Base-by-base conservation (phyloP, 2,329 filamentous ascomycete species). In the Apiospora malaysiana region DNA sequence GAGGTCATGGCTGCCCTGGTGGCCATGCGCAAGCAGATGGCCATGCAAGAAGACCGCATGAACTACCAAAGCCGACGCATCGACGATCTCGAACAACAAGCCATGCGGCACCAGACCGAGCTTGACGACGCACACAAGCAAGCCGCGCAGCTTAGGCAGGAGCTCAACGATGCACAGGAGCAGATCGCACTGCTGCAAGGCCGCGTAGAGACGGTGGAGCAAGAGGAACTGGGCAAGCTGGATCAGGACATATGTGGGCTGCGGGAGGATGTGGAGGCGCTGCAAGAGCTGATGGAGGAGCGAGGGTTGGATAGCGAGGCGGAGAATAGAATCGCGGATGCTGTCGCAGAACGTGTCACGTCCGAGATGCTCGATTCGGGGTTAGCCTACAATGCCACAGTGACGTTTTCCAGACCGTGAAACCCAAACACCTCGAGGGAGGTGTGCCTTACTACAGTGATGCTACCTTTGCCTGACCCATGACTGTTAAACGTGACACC, bases 21-120 rank as follows among this genome's bases (percentile, higher is more conserved):
- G 21, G 56, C 56, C 32, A 63, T 63, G 56, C 56, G 56, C 56
- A 63, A 63, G 56, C 56, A 63, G 32, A 63, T 63, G 56, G 56
- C 56, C 9, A 40, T 63, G 56, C 56, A 63, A 14, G 56, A 63
- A 21, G 27, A 63, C 32, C 56, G 56, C 32, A 23, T 63, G 56
- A 37, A 40, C 56, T 5, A 63, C 5, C 56, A 63, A 21, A n/a
- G 32, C 56, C 56, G 27, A 18, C 56, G 56, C 32, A 63, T 63
- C 27, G 32, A 40, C 56, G 18, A 40, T 2, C 56, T 63, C 21
- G 56, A 63, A 63, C 56, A 14, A 6, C 56, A 40, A 27, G 51
- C 51, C 2, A n/a, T 27, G 27, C 16, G 16, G 7, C 37, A 37
- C 27, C 51, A 59, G 27, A 9, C 4, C 18, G 51, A 59, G 56